Percentiles rank a stretch among this genome's conserved stretches.
Conservation (phyloP, 257 asterid genomes). For the Nicotiana undulata region DNA sequence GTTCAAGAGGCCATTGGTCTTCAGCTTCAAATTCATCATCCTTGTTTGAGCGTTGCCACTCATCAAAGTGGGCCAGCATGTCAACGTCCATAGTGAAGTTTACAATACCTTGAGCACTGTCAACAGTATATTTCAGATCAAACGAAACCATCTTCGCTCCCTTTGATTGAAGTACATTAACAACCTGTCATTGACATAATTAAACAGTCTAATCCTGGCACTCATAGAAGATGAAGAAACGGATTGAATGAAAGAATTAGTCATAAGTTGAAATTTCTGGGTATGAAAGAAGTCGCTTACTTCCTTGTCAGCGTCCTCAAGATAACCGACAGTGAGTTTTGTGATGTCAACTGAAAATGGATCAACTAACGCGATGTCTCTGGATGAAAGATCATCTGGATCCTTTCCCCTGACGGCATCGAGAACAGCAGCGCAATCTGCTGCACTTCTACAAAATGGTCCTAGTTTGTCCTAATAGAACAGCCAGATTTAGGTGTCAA, state of each 20-base stretch:
- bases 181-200: conserved; percentile 39
- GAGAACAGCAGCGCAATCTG: conserved; percentile 62
- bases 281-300: conserved; percentile 21
- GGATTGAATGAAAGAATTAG: not conserved
- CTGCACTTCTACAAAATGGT: conserved; percentile 81
- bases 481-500: not conserved
- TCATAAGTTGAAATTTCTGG: not conserved
- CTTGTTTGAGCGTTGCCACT: conserved; percentile 75
- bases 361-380: conserved; percentile 54
- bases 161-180: conserved; percentile 51
- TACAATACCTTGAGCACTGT: conserved; percentile 85
- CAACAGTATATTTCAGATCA: conserved; percentile 67
- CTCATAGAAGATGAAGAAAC: not conserved
- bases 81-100: conserved; percentile 95
- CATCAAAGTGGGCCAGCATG: conserved; percentile 86
- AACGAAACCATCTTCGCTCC: conserved; percentile 83
- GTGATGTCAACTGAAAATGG: conserved; percentile 69
- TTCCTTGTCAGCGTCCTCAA: conserved; percentile 87
- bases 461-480: conserved; percentile 76
- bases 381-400: conserved; percentile 72
- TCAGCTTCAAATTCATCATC: conserved; percentile 91
- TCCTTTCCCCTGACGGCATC: conserved; percentile 75
- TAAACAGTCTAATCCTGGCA: not conserved
- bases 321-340: conserved; percentile 82
- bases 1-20: conserved; percentile 95